Conservation (phyloP, 2,329 filamentous ascomycete species). For the Beauveria sp. region DNA sequence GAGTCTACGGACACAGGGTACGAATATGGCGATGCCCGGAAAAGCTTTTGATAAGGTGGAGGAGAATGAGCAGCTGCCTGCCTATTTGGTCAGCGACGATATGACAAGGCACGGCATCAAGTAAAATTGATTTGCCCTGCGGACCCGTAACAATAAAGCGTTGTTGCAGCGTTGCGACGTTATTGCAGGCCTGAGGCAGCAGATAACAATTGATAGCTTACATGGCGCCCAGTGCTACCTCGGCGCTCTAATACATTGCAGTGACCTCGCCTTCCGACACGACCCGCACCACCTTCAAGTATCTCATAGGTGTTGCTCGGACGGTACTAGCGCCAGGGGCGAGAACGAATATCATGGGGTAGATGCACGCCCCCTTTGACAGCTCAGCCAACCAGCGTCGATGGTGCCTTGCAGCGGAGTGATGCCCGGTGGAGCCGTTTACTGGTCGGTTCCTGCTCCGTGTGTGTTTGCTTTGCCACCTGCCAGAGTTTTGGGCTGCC, state of each 20-base stretch:
- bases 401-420: neutral
- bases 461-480: neutral
- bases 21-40: no score
- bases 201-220: neutral
- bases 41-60: neutral
- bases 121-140: neutral
- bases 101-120: neutral
- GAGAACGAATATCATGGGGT: constrained; percentile 6
- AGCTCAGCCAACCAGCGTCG: neutral
- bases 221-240: neutral
- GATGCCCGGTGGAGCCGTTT: neutral
- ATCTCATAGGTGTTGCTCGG: neutral
- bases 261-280: neutral
- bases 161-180: neutral
- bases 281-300: neutral
- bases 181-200: neutral
- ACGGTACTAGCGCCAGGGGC: constrained; percentile 12
- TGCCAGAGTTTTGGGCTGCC: neutral
- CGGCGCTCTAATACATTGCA: neutral
- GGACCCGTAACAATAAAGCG: neutral
- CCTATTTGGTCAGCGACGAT: neutral
- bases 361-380: neutral
- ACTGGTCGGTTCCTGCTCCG: neutral
- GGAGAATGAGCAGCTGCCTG: neutral
- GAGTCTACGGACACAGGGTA: no score